Percentiles rank a stretch among this genome's conserved stretches.
phyloP scores from a whole-genome alignment of 1,139 yeast species.

The Diutina sp. region DNA sequence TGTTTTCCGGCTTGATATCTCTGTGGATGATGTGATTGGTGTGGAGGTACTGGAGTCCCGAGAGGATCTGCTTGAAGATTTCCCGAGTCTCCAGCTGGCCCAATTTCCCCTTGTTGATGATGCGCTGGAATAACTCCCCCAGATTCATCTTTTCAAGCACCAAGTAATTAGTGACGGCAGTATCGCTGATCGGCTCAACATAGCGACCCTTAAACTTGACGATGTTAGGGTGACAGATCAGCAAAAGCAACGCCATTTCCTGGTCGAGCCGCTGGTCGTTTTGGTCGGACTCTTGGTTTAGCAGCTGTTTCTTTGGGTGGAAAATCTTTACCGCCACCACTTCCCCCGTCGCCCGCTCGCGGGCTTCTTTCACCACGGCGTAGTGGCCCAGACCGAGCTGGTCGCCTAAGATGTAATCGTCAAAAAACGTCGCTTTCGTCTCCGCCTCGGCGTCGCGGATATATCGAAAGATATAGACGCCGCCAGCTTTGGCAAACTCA shows the following conservation, averaged over 20 bases:
- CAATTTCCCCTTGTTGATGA: conserved; percentile 47
- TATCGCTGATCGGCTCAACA: conserved; percentile 50
- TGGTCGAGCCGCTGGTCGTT: conserved; percentile 49
- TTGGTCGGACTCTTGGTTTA: conserved; percentile 11
- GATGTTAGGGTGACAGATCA: conserved; percentile 60
- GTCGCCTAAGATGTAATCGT: conserved; percentile 46
- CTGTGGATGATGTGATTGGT: conserved; percentile 70
- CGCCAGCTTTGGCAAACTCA: conserved; percentile 45
- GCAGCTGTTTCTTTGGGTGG: conserved; percentile 39
- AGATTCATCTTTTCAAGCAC: conserved; percentile 64
- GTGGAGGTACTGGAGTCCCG: conserved; percentile 56
- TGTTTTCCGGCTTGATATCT: conserved; percentile 83
- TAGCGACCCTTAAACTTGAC: conserved; percentile 55
- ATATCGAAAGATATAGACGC: conserved; percentile 40
- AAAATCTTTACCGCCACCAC: conserved; percentile 66
- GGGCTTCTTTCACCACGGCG: conserved; percentile 65
- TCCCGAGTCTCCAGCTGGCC: conserved; percentile 51
- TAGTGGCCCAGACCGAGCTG: conserved; percentile 69
- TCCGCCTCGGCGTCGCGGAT: conserved; percentile 12
- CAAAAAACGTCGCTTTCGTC: conserved; percentile 32
- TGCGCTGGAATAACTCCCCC: conserved; percentile 64
- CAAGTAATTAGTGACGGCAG: conserved; percentile 45
- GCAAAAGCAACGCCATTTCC: conserved; percentile 52
- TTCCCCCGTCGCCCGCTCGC: conserved; percentile 41
- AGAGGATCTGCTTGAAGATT: conserved; percentile 45